Percentiles rank a stretch among this genome's conserved stretches.
phyloP scores from a whole-genome alignment of 768 basidiomycete genomes.

The Amanita pallidorosea region DNA sequence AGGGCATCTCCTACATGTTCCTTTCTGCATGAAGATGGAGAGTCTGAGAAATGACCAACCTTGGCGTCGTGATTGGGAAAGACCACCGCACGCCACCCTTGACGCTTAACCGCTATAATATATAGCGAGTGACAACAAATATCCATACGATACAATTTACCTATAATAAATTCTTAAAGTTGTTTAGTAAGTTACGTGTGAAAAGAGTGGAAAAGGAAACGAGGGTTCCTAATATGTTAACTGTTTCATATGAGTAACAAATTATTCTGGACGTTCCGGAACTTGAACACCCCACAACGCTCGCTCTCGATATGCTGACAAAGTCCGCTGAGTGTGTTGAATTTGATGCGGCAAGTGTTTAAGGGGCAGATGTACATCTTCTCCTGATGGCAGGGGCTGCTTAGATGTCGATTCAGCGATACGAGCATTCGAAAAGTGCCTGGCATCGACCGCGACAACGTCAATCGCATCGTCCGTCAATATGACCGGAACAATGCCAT shows the following conservation, averaged over 20 bases:
- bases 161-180: no score
- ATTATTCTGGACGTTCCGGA: conserved; percentile 25
- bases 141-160: no score
- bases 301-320: conserved; percentile 60
- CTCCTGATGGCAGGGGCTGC: conserved; percentile 47
- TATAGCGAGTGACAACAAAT: not conserved
- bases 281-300: conserved; percentile 32
- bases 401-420: conserved; percentile 50
- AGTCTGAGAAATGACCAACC: not conserved
- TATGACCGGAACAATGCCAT: conserved; percentile 37
- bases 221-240: conserved; percentile 4
- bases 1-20: conserved; percentile 14
- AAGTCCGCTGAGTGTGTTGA: conserved; percentile 44
- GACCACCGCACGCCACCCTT: not conserved
- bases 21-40: conserved; percentile 1
- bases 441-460: no score
- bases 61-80: not conserved
- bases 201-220: no score
- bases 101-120: conserved; percentile 15
- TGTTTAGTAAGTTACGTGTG: no score
- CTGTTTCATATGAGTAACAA: conserved; percentile 18
- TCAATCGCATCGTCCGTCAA: conserved; percentile 28
- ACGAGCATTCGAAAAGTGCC: conserved; percentile 23
- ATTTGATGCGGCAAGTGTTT: conserved; percentile 28
- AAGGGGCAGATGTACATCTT: conserved; percentile 46